Evolutionary conservation across 2,329 filamentous ascomycete genomes (phyloP).

Genomic region (Akanthomyces dipterigenus): DNA sequence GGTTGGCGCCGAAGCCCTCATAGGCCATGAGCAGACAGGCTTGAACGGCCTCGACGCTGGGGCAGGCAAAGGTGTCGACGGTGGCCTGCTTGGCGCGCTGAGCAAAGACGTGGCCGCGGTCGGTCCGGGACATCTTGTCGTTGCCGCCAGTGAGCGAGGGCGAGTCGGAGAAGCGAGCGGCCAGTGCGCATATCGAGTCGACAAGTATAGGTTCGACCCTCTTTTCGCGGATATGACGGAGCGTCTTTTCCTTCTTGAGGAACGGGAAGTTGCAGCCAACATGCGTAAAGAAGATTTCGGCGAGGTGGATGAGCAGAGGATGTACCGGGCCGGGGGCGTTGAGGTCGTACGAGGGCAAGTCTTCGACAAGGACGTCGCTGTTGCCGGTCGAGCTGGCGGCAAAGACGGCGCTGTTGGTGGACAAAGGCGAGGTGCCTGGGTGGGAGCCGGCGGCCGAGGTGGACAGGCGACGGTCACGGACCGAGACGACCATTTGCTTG

Average conservation of each 20-base stretch:
- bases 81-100: constrained; percentile 77
- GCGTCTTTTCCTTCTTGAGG: constrained; percentile 63
- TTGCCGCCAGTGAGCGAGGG: constrained; percentile 41
- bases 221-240: constrained; percentile 72
- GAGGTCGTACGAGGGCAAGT: constrained; percentile 68
- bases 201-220: constrained; percentile 77
- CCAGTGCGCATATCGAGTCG: constrained; percentile 76
- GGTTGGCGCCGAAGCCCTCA: constrained; percentile 80
- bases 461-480: constrained; percentile 58
- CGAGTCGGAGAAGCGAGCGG: constrained; percentile 70
- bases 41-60: constrained; percentile 76
- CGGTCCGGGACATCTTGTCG: constrained; percentile 47
- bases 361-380: constrained; percentile 39
- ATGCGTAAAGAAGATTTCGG: constrained; percentile 74
- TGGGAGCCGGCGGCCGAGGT: constrained; percentile 45
- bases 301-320: constrained; percentile 67
- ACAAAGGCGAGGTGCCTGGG: constrained; percentile 45
- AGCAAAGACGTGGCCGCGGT: constrained; percentile 71
- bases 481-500: constrained; percentile 83
- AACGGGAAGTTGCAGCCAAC: constrained; percentile 85
- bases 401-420: constrained; percentile 27
- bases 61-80: constrained; percentile 75
- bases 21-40: constrained; percentile 80
- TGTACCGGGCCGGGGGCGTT: constrained; percentile 65
- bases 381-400: constrained; percentile 36